Base-by-base conservation (phyloP, 148 eudicot species). In the Drosera capensis region DNA sequence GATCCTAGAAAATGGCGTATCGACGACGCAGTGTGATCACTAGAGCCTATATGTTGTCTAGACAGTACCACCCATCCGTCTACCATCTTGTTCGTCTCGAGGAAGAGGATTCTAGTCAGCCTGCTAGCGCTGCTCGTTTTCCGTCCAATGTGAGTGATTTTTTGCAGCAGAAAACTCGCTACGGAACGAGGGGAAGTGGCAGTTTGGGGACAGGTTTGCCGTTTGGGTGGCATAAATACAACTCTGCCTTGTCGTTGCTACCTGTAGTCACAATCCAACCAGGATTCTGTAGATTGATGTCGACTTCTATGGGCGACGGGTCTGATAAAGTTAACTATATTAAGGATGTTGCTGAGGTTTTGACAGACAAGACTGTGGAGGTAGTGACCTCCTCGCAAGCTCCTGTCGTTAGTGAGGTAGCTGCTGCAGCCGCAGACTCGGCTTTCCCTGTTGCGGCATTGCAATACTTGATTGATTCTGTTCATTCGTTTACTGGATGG, bases 361-460 rank as follows among this genome's bases (percentile, higher is more conserved):
- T 34, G 38, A 34, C 38, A 11, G 38, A 34, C n/a, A 34, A 34
- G 38, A 44, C 41, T 5, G 59, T 58, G 23, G 71, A 69, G 23
- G 58, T 23, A 6, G 71, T 67, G 28, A 30, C 67, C 29, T n/a
- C n/a, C n/a, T 46, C 64, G 7, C 70, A 60, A 30, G 69, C 63
- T 34, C 67, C 73, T 12, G 67, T 45, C 7, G 49, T 71, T n/a
- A 78, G 38, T 54, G 95, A 86, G 61, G 86, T 86, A 17, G 86
- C 92, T 0, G 24, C 62, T 54, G 95, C 92, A 1, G 92, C 95
- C 8, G 76, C 92, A 8, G 95, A 81, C 58, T 86, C 95, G 23
- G 73, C 68, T 9, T 61, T 70, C 13, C 92, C 95, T 0, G 74
- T 81, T 45, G 81, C 83, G 8, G 74, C 71, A 1, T 25, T 80